These are phyloP conservation scores for Pythium pectinolyticum DNA, from an alignment of 352 stramenopile genomes.

Conservation along the genomic window DNA sequence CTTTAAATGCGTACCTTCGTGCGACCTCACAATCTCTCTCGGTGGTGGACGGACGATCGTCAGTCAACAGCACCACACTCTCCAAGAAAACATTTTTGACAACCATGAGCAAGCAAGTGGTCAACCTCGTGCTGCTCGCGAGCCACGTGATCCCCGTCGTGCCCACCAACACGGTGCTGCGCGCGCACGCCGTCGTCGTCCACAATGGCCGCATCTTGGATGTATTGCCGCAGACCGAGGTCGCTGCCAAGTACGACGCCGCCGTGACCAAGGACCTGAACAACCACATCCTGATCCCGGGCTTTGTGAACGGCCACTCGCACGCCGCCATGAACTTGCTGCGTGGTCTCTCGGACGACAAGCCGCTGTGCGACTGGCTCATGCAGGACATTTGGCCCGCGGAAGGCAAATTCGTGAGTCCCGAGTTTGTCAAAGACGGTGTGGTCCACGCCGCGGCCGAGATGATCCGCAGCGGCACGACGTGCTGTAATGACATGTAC, in stretches of 20 bases:
- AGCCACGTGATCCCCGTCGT: constrained; percentile 82
- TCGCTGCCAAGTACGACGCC: constrained; percentile 47
- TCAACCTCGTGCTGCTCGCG: constrained; percentile 79
- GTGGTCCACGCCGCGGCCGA: constrained; percentile 81
- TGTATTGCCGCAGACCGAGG: constrained; percentile 62
- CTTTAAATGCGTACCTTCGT: constrained; percentile 13
- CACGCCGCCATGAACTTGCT: constrained; percentile 87
- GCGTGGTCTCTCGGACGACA: constrained; percentile 86
- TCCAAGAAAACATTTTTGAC: neutral
- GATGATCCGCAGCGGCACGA: constrained; percentile 87
- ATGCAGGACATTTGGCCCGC: constrained; percentile 84
- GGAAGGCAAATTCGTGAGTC: constrained; percentile 71
- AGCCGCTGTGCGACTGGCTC: constrained; percentile 82
- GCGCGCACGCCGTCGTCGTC: constrained; percentile 78
- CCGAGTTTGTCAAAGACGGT: constrained; percentile 72
- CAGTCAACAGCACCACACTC: neutral
- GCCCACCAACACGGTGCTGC: constrained; percentile 63
- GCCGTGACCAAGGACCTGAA: constrained; percentile 42
- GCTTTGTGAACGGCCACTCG: constrained; percentile 87
- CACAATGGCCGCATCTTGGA: constrained; percentile 70
- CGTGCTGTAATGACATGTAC: constrained; percentile 93
- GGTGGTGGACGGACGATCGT: neutral
- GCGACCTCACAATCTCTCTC: constrained; percentile 12
- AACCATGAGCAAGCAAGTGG: constrained; percentile 29
- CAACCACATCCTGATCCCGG: constrained; percentile 79